These are phyloP conservation scores for Neophaeococcomyces aloes DNA, from an alignment of 2,329 filamentous ascomycete species.

Conservation along the genomic window DNA sequence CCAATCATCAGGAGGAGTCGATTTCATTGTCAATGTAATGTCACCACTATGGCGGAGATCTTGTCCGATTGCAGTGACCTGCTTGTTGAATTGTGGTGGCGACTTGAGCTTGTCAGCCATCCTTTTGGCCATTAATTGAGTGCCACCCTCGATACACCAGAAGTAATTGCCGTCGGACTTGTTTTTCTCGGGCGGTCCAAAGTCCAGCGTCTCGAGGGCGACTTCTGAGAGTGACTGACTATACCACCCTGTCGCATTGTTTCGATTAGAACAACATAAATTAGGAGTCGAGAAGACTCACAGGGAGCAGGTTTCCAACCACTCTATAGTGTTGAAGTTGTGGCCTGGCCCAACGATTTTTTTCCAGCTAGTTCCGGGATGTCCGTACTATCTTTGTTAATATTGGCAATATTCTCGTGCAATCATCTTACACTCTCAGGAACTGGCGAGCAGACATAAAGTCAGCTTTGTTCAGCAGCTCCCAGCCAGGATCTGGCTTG, in stretches of 20 bases:
- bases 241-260: constrained; percentile 19
- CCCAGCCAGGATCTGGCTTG: neutral
- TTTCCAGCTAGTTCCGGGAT: neutral
- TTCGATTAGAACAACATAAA: neutral
- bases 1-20: constrained; percentile 4
- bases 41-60: constrained; percentile 11
- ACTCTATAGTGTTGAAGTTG: constrained; percentile 5
- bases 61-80: constrained; percentile 9
- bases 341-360: neutral
- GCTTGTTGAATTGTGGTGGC: neutral
- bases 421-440: neutral
- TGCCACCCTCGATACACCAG: constrained; percentile 28
- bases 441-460: constrained; percentile 3
- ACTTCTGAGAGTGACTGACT: constrained; percentile 30
- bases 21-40: neutral
- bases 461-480: neutral
- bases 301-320: neutral
- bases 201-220: constrained; percentile 28
- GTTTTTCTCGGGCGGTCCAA: constrained; percentile 13
- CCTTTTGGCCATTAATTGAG: constrained; percentile 21
- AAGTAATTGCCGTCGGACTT: constrained; percentile 12
- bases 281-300: neutral
- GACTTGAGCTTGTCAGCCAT: constrained; percentile 18
- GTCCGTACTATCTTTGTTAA: neutral
- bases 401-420: neutral